A percentile compares a stretch with the other conserved stretches of the same genome.
phyloP scores from a whole-genome alignment of 225 moss, liverwort and hornwort genomes.

The Antitrichia curtipendula region DNA sequence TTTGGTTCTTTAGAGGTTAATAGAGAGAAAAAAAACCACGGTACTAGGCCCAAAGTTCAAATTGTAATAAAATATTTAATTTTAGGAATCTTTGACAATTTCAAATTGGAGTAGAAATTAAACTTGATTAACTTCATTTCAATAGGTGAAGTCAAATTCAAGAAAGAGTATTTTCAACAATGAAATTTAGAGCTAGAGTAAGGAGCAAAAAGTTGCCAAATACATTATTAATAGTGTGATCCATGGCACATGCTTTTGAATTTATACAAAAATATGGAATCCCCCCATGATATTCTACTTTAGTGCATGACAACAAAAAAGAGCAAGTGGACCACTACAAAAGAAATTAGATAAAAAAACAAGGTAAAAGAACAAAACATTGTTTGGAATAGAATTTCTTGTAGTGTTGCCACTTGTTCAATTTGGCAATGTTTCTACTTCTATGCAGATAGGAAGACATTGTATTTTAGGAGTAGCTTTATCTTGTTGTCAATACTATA shows the following conservation, averaged over 20 bases:
- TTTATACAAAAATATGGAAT: not conserved
- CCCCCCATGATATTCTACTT: not conserved
- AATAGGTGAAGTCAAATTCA: not conserved
- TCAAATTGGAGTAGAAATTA: not conserved
- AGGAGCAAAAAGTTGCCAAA: not conserved
- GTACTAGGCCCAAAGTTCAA: not conserved
- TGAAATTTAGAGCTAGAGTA: not conserved
- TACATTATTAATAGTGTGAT: not conserved
- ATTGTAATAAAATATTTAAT: not conserved
- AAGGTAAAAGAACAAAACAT: not conserved
- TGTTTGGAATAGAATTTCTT: not conserved
- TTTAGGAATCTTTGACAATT: not conserved
- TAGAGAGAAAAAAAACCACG: too few relatives aligned
- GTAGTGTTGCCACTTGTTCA: not conserved
- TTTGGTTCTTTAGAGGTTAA: too few relatives aligned
- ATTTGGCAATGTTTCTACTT: not conserved
- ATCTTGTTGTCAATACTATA: not conserved
- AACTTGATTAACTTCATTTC: not conserved
- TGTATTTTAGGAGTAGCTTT: not conserved
- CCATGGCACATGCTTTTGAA: not conserved
- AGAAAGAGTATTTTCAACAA: not conserved
- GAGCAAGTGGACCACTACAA: not conserved
- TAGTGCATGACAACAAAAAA: not conserved
- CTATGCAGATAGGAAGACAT: accelerated
- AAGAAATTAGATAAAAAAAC: not conserved